Evolutionary conservation across 176 grass and related monocot genomes (phyloP).

Genomic region (Bolboschoenus planiculmis): DNA sequence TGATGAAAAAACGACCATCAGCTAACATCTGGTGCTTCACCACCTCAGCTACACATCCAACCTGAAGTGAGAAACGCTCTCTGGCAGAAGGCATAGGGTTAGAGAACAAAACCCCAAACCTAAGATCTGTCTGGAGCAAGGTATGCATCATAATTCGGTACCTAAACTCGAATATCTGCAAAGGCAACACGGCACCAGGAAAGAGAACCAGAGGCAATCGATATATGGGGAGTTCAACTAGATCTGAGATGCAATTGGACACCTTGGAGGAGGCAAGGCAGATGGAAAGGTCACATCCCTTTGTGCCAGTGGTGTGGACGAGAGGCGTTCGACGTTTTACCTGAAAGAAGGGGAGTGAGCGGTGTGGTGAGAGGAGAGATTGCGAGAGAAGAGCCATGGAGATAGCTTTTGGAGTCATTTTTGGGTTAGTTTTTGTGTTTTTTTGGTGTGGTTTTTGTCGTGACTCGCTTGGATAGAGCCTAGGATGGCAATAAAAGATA

Average conservation of each 20-base stretch:
- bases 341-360: conserved; percentile 1
- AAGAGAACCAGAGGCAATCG: conserved; percentile 86
- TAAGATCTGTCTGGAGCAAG: conserved; percentile 71
- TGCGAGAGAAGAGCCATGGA: conserved; percentile 60
- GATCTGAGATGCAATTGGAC: conserved; percentile 29
- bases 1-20: conserved; percentile 94
- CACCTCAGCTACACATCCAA: conserved; percentile 85
- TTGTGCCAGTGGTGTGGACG: background rate
- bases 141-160: conserved; percentile 98
- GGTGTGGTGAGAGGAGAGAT: conserved; percentile 46
- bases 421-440: background rate
- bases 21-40: conserved; percentile 84
- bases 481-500: background rate
- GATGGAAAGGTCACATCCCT: background rate
- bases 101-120: conserved; percentile 27
- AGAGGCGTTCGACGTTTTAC: conserved; percentile 25
- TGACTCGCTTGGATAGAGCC: background rate
- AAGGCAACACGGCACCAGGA: conserved; percentile 67
- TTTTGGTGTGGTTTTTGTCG: background rate
- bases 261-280: background rate
- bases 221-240: conserved; percentile 76
- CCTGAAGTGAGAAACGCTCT: conserved; percentile 50
- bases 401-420: background rate
- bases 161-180: conserved; percentile 90
- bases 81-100: conserved; percentile 11